A percentile compares a stretch with the other conserved stretches of the same genome.
These are phyloP conservation scores for Saposhnikovia divaricata DNA, from an alignment of 129 eudicot species.

Conservation along the genomic window DNA sequence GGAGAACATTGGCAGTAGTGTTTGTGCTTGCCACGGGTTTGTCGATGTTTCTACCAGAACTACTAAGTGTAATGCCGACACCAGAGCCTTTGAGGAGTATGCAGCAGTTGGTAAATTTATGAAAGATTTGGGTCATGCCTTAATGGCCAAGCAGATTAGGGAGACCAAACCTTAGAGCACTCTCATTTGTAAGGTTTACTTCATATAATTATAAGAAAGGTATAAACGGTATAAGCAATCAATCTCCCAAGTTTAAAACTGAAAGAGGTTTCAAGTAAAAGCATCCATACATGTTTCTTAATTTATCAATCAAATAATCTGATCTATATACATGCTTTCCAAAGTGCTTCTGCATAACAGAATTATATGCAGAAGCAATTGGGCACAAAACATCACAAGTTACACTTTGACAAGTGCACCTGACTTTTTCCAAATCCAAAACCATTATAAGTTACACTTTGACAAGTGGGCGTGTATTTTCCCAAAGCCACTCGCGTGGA, in stretches of 20 bases:
- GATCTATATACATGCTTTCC: neutral
- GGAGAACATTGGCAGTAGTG: conserved; percentile 23
- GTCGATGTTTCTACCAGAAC: conserved; percentile 50
- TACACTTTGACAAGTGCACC: neutral
- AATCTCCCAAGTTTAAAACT: neutral
- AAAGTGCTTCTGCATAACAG: neutral
- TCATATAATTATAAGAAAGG: no score
- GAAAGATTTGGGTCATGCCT: conserved; percentile 12
- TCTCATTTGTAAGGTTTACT: neutral
- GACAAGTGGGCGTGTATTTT: conserved; percentile 66
- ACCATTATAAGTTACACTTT: conserved; percentile 22
- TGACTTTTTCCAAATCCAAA: neutral
- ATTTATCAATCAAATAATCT: neutral
- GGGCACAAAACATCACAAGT: neutral
- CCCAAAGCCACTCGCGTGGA: conserved; percentile 85
- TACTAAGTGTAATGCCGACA: conserved; percentile 26
- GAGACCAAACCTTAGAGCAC: neutral
- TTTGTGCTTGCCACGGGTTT: conserved; percentile 43
- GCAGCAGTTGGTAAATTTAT: conserved; percentile 23
- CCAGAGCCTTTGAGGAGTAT: conserved; percentile 42
- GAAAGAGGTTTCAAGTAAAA: neutral
- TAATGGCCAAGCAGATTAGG: neutral
- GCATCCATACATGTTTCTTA: neutral
- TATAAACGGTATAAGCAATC: neutral
- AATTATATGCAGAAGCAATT: no score